Evolutionary conservation across 345 rosid genomes (phyloP).

Genomic region (Pistacia atlantica): DNA sequence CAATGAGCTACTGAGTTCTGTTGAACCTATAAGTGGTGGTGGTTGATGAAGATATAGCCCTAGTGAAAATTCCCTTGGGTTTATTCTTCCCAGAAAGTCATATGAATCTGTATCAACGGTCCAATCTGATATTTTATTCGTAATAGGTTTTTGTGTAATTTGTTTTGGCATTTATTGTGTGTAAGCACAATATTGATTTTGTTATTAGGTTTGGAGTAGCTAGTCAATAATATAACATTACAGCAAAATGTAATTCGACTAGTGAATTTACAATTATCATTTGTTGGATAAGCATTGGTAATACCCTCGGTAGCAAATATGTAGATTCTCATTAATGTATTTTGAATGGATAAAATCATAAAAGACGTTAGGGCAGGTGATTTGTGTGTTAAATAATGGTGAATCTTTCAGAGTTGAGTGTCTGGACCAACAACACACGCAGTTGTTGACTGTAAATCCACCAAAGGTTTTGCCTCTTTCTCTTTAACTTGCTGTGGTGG

Average conservation of each 20-base stretch:
- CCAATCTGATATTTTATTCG: slow-evolving; percentile 10
- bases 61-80: background rate
- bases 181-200: slow-evolving; percentile 31
- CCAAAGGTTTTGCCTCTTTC: too few relatives aligned
- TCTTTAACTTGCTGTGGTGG: too few relatives aligned
- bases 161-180: slow-evolving; percentile 30
- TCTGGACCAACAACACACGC: too few relatives aligned
- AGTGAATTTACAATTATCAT: background rate
- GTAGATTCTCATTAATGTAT: too few relatives aligned
- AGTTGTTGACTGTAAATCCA: too few relatives aligned
- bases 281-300: background rate
- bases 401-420: too few relatives aligned
- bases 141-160: slow-evolving; percentile 24
- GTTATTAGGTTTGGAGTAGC: slow-evolving; percentile 23
- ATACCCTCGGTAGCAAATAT: background rate
- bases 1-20: slow-evolving; percentile 88
- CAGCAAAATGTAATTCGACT: background rate
- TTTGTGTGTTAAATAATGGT: too few relatives aligned
- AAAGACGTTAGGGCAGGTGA: too few relatives aligned
- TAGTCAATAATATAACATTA: slow-evolving; percentile 11
- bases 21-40: slow-evolving; percentile 80
- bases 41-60: slow-evolving; percentile 59
- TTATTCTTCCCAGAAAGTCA: slow-evolving; percentile 27
- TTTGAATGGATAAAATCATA: too few relatives aligned
- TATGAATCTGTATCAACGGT: slow-evolving; percentile 41